Evolutionary conservation across 257 asterid species (phyloP), one percentile per base, ranked within the genome.

Genomic region (Solanum bulbocastanum): DNA sequence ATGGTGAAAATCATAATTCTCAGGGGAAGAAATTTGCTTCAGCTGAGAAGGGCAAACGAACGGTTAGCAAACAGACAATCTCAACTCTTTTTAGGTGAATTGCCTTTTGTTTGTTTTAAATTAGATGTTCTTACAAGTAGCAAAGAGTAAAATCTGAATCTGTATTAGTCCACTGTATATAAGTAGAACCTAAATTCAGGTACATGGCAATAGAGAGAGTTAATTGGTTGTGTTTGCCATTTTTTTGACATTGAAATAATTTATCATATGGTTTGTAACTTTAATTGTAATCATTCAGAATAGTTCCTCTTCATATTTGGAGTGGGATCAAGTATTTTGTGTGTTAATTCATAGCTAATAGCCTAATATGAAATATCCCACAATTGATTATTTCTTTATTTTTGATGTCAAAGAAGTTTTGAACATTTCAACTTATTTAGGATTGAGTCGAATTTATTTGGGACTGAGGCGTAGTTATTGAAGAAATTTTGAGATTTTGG

Each of bases 81-180:
- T 84, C 87, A 33, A 33, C 74, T 79, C 84, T 90, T 32, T 90
- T 90, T 81, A 88, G 73, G 87, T 87, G 90, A 87, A 71, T 18
- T 13, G 9, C 36, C 7, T 40, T 52, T 15, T 33, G 69, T 58
- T 86, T 68, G 42, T 74, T 71, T 83, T 68, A 27, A 68, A 74
- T 71, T 82, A 49, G 42, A 49, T 82, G 36, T 46, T 49, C 44
- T 82, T 82, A 14, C 20, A 81, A 27, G 69, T 46, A 79, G 69
- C 71, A 49, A 18, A 49, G 69, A 82, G 20, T 30, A 30, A 15
- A 27, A 46, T 30, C 25, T 27, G 40, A 9, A 81, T 44, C 68
- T 81, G 32, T 18, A 30, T 30, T 76, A 6, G 36, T 76, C 35
- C 33, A 76, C 39, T n/a, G 39, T 76, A 13, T n/a, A 6, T 2